A percentile compares a stretch with the other conserved stretches of the same genome.
phyloP scores from a whole-genome alignment of 129 eudicot species.

The Helianthus annuus region DNA sequence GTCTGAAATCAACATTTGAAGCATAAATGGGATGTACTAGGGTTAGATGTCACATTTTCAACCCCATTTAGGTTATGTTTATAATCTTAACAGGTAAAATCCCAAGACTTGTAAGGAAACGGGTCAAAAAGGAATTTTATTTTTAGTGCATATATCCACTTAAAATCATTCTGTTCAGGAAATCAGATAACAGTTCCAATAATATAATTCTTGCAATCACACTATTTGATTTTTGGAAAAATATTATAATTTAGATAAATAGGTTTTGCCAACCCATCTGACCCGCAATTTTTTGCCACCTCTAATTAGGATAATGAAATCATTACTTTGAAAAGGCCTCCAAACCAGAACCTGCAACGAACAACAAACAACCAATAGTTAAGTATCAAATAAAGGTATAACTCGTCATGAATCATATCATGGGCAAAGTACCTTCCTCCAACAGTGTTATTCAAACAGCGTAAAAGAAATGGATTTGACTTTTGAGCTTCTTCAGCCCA shows the following conservation, averaged over 20 bases:
- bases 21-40: conserved; percentile 16
- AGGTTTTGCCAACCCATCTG: background rate
- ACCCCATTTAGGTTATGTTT: background rate
- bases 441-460: conserved; percentile 71
- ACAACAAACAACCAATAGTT: conserved; percentile 24
- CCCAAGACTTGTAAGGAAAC: background rate
- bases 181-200: background rate
- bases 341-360: conserved; percentile 83
- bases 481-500: conserved; percentile 74
- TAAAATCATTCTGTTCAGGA: background rate
- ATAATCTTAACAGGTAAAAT: background rate
- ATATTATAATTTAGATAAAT: background rate
- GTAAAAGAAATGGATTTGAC: conserved; percentile 73
- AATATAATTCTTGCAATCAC: background rate
- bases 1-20: background rate
- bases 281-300: conserved; percentile 4
- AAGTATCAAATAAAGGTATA: background rate
- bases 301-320: conserved; percentile 9
- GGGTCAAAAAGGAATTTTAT: background rate
- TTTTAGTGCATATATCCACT: conserved; percentile 10
- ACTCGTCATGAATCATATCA: conserved; percentile 16
- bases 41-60: background rate
- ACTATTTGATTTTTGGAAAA: background rate
- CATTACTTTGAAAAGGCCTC: conserved; percentile 83
- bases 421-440: conserved; percentile 66